Evolutionary conservation across 2,329 filamentous ascomycete species (phyloP).

Genomic region (Sclerotinia trifoliorum): DNA sequence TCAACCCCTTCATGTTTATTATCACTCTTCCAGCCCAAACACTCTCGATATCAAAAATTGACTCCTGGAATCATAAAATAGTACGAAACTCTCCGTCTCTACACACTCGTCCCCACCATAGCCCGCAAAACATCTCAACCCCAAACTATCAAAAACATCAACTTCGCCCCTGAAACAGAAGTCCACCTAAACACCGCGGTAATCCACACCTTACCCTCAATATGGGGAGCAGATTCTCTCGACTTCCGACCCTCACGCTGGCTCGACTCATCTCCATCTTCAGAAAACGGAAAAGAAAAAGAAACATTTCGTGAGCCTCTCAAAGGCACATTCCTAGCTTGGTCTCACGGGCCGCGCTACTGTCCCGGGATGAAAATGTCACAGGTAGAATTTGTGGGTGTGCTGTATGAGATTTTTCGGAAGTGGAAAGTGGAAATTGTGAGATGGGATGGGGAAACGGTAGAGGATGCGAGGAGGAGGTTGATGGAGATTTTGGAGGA

Average conservation of each 20-base stretch:
- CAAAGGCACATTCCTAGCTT: constrained; percentile 34
- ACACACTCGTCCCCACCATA: constrained; percentile 9
- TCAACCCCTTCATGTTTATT: not conserved
- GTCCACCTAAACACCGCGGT: constrained; percentile 47
- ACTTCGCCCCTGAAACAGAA: constrained; percentile 38
- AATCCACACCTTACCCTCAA: constrained; percentile 53
- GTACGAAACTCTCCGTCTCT: constrained; percentile 14
- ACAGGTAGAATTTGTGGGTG: constrained; percentile 39
- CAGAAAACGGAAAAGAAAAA: not conserved
- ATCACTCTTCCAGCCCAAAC: not conserved
- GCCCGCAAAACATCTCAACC: not conserved
- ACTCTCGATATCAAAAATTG: not conserved
- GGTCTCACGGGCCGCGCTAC: constrained; percentile 36
- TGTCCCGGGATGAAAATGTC: constrained; percentile 40
- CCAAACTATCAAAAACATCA: constrained; percentile 10
- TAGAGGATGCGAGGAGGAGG: constrained; percentile 20
- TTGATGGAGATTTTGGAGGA: constrained; percentile 24
- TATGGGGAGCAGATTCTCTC: constrained; percentile 50
- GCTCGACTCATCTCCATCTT: constrained; percentile 40
- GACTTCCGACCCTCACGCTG: constrained; percentile 57
- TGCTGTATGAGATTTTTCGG: constrained; percentile 21
- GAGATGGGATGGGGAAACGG: constrained; percentile 8
- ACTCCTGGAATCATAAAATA: not conserved
- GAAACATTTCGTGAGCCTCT: constrained; percentile 21
- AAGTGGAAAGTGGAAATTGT: constrained; percentile 20